These are phyloP conservation scores for Naganishia sp. DNA, from an alignment of 1,284 basidiomycete genomes.

Conservation along the genomic window DNA sequence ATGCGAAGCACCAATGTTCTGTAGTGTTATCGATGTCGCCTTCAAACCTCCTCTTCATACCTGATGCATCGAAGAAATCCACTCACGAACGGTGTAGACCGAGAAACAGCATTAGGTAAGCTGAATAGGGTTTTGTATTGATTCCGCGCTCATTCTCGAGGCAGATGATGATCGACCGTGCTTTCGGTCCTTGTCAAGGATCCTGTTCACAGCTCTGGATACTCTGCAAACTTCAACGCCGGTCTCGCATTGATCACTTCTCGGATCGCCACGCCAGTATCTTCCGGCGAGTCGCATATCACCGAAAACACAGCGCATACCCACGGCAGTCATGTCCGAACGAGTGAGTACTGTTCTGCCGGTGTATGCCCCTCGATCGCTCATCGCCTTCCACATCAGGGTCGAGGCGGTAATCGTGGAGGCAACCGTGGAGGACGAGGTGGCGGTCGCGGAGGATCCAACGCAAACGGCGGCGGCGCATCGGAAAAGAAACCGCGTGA, in stretches of 20 bases:
- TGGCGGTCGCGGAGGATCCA: slow-evolving; percentile 46
- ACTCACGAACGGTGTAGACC: not conserved
- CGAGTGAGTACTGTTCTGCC: slow-evolving; percentile 20
- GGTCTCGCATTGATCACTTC: no score
- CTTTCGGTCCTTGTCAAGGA: not conserved
- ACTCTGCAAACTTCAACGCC: no score
- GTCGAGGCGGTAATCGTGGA: slow-evolving; percentile 38
- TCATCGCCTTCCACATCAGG: not conserved
- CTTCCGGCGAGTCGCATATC: no score
- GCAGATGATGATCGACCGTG: not conserved
- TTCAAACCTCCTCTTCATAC: not conserved
- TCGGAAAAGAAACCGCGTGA: slow-evolving; percentile 86
- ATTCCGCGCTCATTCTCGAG: not conserved
- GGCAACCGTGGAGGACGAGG: slow-evolving; percentile 38
- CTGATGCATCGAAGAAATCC: not conserved
- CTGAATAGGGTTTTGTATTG: not conserved
- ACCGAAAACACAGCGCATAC: not conserved
- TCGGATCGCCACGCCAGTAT: no score
- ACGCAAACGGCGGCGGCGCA: slow-evolving; percentile 37
- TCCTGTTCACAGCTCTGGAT: not conserved
- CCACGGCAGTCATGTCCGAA: slow-evolving; percentile 28
- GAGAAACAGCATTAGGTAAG: slow-evolving; percentile 9
- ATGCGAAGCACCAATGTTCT: no score
- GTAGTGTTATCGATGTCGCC: no score
- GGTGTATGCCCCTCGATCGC: no score